These are phyloP conservation scores for Aphanoascus verrucosus DNA, from an alignment of 2,329 filamentous ascomycete species.

Conservation along the genomic window DNA sequence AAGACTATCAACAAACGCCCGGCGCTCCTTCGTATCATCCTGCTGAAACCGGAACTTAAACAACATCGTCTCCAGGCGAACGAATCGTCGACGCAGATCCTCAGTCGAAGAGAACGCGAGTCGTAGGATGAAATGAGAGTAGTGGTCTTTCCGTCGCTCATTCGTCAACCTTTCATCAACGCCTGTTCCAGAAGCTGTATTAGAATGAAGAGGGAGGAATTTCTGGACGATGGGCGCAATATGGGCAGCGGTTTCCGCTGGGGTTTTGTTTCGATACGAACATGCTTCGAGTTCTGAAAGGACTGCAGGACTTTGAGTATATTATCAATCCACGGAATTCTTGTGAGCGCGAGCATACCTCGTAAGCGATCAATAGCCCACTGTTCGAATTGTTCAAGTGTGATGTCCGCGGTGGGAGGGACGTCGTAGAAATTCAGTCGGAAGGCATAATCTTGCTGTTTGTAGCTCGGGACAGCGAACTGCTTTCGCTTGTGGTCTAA, in stretches of 20 bases:
- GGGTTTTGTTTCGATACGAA: conserved; percentile 80
- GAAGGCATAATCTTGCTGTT: conserved; percentile 68
- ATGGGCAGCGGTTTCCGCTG: conserved; percentile 69
- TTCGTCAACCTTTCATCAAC: conserved; percentile 45
- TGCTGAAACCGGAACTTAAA: conserved; percentile 71
- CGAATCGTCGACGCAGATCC: conserved; percentile 77
- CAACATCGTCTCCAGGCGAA: conserved; percentile 75
- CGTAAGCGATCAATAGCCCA: conserved; percentile 92
- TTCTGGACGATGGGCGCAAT: conserved; percentile 83
- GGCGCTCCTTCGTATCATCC: conserved; percentile 64
- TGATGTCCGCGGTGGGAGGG: conserved; percentile 86
- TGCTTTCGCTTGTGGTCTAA: conserved; percentile 77
- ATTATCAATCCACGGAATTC: background rate
- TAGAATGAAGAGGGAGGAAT: conserved; percentile 68
- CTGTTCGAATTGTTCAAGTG: conserved; percentile 93
- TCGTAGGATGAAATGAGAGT: conserved; percentile 91
- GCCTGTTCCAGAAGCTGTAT: conserved; percentile 51
- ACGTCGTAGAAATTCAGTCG: conserved; percentile 85
- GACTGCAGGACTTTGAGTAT: conserved; percentile 19
- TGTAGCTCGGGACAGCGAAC: conserved; percentile 66
- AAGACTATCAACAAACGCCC: conserved; percentile 63
- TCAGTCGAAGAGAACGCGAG: conserved; percentile 87
- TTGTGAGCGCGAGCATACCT: conserved; percentile 37
- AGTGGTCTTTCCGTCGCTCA: conserved; percentile 90
- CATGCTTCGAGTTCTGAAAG: conserved; percentile 64